A percentile compares a stretch with the other conserved stretches of the same genome.
Evolutionary conservation across 2,329 filamentous ascomycete species (phyloP).

Genomic region (Colletotrichum sp.): DNA sequence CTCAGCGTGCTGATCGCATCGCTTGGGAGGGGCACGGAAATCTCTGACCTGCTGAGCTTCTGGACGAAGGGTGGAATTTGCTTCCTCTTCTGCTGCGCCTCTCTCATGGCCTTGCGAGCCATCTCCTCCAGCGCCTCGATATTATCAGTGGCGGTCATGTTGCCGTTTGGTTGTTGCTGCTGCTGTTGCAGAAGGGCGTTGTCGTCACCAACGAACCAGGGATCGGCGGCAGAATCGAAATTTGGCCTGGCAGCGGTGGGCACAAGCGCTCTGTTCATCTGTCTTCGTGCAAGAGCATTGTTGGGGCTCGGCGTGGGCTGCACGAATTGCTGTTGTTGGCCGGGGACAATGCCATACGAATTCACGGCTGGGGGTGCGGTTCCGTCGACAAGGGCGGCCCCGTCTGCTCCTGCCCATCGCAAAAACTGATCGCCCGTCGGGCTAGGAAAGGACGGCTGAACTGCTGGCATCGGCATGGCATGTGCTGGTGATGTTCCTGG

Average conservation of each 20-base stretch:
- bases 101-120: slow-evolving; percentile 82
- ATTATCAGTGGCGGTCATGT: slow-evolving; percentile 66
- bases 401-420: slow-evolving; percentile 48
- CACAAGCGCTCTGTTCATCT: slow-evolving; percentile 56
- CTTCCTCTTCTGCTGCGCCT: slow-evolving; percentile 88
- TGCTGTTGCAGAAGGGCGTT: slow-evolving; percentile 37
- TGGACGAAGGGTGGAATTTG: slow-evolving; percentile 98
- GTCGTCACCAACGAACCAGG: slow-evolving; percentile 49
- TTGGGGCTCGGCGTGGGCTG: slow-evolving; percentile 21
- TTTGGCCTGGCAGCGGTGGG: slow-evolving; percentile 41
- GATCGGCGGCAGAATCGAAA: slow-evolving; percentile 44
- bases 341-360: slow-evolving; percentile 42
- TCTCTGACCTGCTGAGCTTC: slow-evolving; percentile 90
- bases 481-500: slow-evolving; percentile 74
- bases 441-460: slow-evolving; percentile 51
- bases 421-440: slow-evolving; percentile 52
- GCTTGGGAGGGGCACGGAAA: neutral
- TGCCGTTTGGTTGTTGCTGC: slow-evolving; percentile 15
- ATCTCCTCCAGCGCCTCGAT: slow-evolving; percentile 80
- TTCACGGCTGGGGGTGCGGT: slow-evolving; percentile 34
- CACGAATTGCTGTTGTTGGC: slow-evolving; percentile 38
- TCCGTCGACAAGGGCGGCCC: slow-evolving; percentile 40
- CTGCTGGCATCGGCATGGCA: slow-evolving; percentile 55
- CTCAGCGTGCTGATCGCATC: neutral
- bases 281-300: slow-evolving; percentile 57